These are phyloP conservation scores for Kuraishia hungarica DNA, from an alignment of 805 yeast species.

Conservation along the genomic window DNA sequence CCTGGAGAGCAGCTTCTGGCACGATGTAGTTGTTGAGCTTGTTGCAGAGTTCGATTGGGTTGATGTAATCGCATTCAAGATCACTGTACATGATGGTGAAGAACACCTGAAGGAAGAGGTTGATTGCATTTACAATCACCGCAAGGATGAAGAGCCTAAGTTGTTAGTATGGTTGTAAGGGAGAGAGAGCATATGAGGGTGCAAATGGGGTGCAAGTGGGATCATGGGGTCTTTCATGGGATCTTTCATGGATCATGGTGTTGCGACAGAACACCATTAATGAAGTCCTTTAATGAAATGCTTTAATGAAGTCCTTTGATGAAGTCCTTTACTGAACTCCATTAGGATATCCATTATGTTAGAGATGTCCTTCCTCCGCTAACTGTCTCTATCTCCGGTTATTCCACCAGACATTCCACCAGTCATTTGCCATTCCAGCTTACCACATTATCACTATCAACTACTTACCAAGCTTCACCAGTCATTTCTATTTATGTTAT, in stretches of 20 bases:
- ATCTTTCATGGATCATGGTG: too few species aligned
- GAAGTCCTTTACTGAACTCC: too few species aligned
- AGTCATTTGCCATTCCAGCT: neutral
- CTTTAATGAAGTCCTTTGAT: too few species aligned
- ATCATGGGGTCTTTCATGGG: too few species aligned
- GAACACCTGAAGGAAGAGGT: conserved; percentile 86
- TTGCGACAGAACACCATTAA: too few species aligned
- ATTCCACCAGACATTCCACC: too few species aligned
- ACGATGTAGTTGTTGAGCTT: conserved; percentile 80
- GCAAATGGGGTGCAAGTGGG: too few species aligned
- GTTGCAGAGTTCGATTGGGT: conserved; percentile 94
- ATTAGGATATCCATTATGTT: too few species aligned
- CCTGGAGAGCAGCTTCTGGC: conserved; percentile 88
- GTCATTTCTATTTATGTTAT: conserved; percentile 21
- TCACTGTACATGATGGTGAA: conserved; percentile 95
- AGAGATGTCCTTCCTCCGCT: too few species aligned
- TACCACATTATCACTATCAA: neutral
- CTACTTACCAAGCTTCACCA: conserved; percentile 39
- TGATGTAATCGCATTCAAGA: conserved; percentile 92
- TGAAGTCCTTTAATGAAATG: too few species aligned
- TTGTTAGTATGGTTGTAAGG: neutral
- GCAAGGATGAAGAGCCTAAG: conserved; percentile 61
- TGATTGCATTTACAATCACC: conserved; percentile 77
- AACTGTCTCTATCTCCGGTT: too few species aligned
- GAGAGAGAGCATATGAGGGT: too few species aligned